Percentiles rank a stretch among this genome's conserved stretches.
phyloP scores from a whole-genome alignment of 192 early-diverging fungal species.

The Coemansia sp. region DNA sequence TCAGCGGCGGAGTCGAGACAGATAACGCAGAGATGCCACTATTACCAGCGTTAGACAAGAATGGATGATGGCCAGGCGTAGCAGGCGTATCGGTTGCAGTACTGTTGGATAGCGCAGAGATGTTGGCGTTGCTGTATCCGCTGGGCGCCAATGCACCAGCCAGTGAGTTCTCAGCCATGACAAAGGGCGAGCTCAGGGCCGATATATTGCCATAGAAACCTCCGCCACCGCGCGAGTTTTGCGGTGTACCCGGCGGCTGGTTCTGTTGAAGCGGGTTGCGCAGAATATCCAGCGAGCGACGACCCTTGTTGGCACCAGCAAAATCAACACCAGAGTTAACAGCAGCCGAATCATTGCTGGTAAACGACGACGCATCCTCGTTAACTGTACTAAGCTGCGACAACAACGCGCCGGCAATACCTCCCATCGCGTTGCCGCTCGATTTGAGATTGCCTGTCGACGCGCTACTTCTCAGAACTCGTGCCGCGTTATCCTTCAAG shows the following conservation, averaged over 20 bases:
- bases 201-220: conserved; percentile 10
- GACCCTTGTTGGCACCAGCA: conserved; percentile 16
- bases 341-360: neutral
- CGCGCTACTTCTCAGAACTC: conserved; percentile 49
- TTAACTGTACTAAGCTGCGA: conserved; percentile 22
- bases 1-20: conserved; percentile 27
- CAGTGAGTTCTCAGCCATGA: conserved; percentile 18
- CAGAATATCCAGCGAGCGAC: conserved; percentile 38
- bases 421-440: conserved; percentile 7
- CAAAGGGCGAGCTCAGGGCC: conserved; percentile 37
- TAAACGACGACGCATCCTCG: conserved; percentile 8
- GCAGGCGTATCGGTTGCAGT: neutral
- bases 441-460: conserved; percentile 50
- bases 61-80: neutral
- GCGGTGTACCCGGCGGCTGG: conserved; percentile 12
- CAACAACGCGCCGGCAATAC: neutral
- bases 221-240: neutral
- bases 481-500: conserved; percentile 51
- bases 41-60: neutral
- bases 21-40: conserved; percentile 15
- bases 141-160: neutral
- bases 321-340: neutral
- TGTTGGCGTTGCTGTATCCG: neutral
- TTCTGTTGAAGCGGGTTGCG: conserved; percentile 27
- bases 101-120: conserved; percentile 2